Evolutionary conservation across 129 eudicot genomes (phyloP).

Genomic region (Mikania micrantha): DNA sequence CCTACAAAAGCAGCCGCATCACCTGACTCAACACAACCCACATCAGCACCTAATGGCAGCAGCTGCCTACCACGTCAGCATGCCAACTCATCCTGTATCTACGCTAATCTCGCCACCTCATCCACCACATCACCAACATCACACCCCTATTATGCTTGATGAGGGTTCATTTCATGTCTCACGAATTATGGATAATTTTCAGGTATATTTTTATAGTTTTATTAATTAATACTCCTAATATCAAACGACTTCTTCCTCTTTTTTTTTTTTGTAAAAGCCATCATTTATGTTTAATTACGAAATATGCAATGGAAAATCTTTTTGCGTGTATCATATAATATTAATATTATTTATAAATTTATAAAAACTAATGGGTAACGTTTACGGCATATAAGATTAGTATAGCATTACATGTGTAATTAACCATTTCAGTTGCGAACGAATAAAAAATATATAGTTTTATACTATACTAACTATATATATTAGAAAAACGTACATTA

Average conservation of each 20-base stretch:
- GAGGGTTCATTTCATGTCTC: slow-evolving; percentile 78
- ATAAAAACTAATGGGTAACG: no score
- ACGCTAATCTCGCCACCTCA: slow-evolving; percentile 52
- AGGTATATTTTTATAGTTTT: slow-evolving; percentile 32
- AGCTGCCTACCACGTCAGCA: slow-evolving; percentile 62
- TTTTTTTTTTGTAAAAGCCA: background rate
- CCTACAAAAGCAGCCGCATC: slow-evolving; percentile 34
- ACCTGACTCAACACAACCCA: slow-evolving; percentile 43
- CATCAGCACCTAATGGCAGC: slow-evolving; percentile 44
- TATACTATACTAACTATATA: no score
- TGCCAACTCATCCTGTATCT: slow-evolving; percentile 61
- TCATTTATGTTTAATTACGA: no score
- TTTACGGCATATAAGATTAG: no score
- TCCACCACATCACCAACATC: slow-evolving; percentile 43
- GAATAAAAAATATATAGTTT: no score
- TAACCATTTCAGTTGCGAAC: no score
- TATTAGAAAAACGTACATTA: no score
- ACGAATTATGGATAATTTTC: slow-evolving; percentile 66
- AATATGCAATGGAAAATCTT: no score
- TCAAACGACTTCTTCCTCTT: no score
- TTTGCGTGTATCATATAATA: no score
- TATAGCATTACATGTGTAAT: no score
- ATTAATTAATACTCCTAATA: background rate
- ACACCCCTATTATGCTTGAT: slow-evolving; percentile 57
- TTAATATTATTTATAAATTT: no score